Evolutionary conservation across 2,329 filamentous ascomycete genomes (phyloP).

Genomic region (Trichoderma guizhouense): DNA sequence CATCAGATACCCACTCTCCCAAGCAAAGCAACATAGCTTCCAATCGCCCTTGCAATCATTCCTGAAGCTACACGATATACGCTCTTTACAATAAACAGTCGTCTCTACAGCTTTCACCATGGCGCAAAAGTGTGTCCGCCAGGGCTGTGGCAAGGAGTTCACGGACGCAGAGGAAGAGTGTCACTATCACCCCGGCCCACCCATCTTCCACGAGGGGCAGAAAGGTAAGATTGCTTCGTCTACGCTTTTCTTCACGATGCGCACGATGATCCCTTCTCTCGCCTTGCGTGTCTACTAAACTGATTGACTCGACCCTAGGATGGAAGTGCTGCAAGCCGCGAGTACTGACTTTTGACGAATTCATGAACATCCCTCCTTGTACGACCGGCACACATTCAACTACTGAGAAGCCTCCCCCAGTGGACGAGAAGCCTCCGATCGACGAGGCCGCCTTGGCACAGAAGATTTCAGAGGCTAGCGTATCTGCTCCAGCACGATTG

Average conservation of each 20-base stretch:
- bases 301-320: constrained; percentile 52
- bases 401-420: constrained; percentile 64
- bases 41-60: neutral
- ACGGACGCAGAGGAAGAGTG: constrained; percentile 79
- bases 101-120: constrained; percentile 38
- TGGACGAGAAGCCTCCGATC: constrained; percentile 55
- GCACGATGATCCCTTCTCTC: neutral
- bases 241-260: neutral
- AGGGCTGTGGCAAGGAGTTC: constrained; percentile 89
- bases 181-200: constrained; percentile 87
- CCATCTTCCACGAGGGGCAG: constrained; percentile 95
- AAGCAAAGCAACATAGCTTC: neutral
- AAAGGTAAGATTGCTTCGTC: constrained; percentile 64
- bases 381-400: constrained; percentile 90
- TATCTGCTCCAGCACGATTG: constrained; percentile 41
- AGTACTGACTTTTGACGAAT: constrained; percentile 96
- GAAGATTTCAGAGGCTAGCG: constrained; percentile 49
- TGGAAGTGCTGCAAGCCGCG: constrained; percentile 99
- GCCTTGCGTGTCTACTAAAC: neutral
- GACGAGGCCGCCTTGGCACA: constrained; percentile 40
- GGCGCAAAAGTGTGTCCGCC: constrained; percentile 89
- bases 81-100: neutral
- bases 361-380: constrained; percentile 88
- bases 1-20: constrained; percentile 33
- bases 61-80: neutral